Evolutionary conservation across 1,139 yeast genomes (phyloP).

Genomic region (Saccharomyces pastorianus): DNA sequence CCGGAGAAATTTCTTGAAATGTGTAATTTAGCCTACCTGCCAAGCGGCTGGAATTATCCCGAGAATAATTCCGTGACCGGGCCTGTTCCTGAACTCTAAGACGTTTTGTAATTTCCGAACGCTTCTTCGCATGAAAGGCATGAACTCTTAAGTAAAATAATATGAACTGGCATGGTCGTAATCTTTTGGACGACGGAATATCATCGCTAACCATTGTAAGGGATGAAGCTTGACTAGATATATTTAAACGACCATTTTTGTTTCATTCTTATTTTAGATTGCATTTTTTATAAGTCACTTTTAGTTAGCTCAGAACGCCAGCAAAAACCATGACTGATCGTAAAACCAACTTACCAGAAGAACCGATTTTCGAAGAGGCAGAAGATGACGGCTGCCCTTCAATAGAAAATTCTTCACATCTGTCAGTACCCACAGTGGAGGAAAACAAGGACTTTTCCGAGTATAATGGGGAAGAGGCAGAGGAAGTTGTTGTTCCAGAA

Average conservation of each 20-base stretch:
- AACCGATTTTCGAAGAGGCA: not conserved
- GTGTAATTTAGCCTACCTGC: not conserved
- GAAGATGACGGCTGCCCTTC: not conserved
- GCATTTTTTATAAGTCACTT: not conserved
- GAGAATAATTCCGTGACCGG: not conserved
- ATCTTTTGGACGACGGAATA: not conserved
- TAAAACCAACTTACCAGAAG: too few species aligned
- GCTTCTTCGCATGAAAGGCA: too few species aligned
- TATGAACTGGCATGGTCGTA: not conserved
- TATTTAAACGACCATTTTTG: not conserved
- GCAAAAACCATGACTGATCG: too few species aligned
- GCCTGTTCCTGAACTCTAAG: not conserved
- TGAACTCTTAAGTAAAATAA: not conserved
- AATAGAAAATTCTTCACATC: not conserved
- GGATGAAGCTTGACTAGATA: not conserved
- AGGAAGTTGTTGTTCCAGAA: conserved; percentile 21
- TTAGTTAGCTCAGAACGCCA: too few species aligned
- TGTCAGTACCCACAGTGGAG: not conserved
- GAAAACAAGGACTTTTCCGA: not conserved
- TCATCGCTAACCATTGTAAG: not conserved
- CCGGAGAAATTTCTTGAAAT: not conserved
- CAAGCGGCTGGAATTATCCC: not conserved
- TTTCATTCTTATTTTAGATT: not conserved
- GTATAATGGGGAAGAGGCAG: not conserved
- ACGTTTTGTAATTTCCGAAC: too few species aligned